phyloP scores from a whole-genome alignment of 2,329 filamentous ascomycete species.

The Colletotrichum agaves region DNA sequence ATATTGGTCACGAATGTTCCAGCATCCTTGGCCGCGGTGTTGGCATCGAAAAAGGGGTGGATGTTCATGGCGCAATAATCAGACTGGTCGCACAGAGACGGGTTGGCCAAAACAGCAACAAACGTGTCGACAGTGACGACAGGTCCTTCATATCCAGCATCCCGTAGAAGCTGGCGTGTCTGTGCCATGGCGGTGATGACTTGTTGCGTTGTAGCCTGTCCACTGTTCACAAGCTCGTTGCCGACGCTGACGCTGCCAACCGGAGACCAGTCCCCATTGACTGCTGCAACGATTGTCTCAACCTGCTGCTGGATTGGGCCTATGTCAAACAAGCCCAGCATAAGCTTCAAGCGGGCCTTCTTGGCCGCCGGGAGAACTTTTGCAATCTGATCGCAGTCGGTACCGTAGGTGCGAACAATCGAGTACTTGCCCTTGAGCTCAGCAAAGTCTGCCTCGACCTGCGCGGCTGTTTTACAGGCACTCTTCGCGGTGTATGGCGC shows the following conservation, averaged over 20 bases:
- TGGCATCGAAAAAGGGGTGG: slow-evolving; percentile 84
- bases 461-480: slow-evolving; percentile 72
- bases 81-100: slow-evolving; percentile 75
- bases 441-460: slow-evolving; percentile 74
- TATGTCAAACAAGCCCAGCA: slow-evolving; percentile 79
- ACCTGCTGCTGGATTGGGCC: slow-evolving; percentile 65
- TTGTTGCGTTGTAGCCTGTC: slow-evolving; percentile 59
- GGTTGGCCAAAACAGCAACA: slow-evolving; percentile 72
- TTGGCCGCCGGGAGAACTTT: slow-evolving; percentile 72
- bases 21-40: slow-evolving; percentile 67
- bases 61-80: slow-evolving; percentile 86
- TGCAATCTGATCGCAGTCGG: slow-evolving; percentile 79
- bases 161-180: slow-evolving; percentile 67
- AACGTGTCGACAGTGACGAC: slow-evolving; percentile 87
- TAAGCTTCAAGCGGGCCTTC: slow-evolving; percentile 73
- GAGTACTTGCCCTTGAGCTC: slow-evolving; percentile 64
- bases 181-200: slow-evolving; percentile 68
- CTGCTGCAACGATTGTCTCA: slow-evolving; percentile 67
- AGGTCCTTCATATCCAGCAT: slow-evolving; percentile 74
- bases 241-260: slow-evolving; percentile 81
- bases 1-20: slow-evolving; percentile 74
- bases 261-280: slow-evolving; percentile 72
- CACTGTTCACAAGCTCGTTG: slow-evolving; percentile 82
- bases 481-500: slow-evolving; percentile 62
- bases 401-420: slow-evolving; percentile 80